phyloP scores from a whole-genome alignment of 768 basidiomycete species.

The Plicaturopsis crispa region DNA sequence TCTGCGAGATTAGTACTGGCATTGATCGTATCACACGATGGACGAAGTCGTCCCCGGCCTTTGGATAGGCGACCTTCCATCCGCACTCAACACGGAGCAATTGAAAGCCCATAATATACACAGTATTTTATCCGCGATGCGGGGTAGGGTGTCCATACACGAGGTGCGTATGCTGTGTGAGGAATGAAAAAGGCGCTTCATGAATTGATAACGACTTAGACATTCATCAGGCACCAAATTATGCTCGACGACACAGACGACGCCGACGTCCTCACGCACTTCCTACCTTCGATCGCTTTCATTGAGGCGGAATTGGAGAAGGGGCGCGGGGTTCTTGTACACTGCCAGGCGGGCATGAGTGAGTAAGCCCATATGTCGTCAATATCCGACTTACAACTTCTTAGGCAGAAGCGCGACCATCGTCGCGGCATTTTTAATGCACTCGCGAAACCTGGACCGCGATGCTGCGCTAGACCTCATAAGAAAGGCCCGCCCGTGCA shows the following conservation, averaged over 20 bases:
- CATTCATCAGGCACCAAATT: constrained; percentile 74
- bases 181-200: not conserved
- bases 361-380: constrained; percentile 22
- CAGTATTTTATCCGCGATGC: constrained; percentile 68
- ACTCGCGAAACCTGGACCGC: constrained; percentile 48
- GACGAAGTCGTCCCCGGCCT: constrained; percentile 73
- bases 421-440: constrained; percentile 87
- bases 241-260: constrained; percentile 70
- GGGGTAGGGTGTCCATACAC: constrained; percentile 56
- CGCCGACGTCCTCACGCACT: constrained; percentile 71
- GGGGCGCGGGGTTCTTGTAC: constrained; percentile 73
- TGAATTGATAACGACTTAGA: constrained; percentile 31
- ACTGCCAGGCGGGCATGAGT: constrained; percentile 90
- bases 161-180: constrained; percentile 35
- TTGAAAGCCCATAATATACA: constrained; percentile 69
- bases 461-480: constrained; percentile 65
- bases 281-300: constrained; percentile 76
- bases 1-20: too few species aligned
- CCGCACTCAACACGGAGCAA: constrained; percentile 52
- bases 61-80: constrained; percentile 79
- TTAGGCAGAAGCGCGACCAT: constrained; percentile 80
- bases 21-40: constrained; percentile 46
- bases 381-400: constrained; percentile 3
- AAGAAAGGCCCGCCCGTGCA: constrained; percentile 51
- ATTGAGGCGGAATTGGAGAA: constrained; percentile 75